Evolutionary conservation across 805 yeast species (phyloP).

Genomic region (Metschnikowia corniflorae): DNA sequence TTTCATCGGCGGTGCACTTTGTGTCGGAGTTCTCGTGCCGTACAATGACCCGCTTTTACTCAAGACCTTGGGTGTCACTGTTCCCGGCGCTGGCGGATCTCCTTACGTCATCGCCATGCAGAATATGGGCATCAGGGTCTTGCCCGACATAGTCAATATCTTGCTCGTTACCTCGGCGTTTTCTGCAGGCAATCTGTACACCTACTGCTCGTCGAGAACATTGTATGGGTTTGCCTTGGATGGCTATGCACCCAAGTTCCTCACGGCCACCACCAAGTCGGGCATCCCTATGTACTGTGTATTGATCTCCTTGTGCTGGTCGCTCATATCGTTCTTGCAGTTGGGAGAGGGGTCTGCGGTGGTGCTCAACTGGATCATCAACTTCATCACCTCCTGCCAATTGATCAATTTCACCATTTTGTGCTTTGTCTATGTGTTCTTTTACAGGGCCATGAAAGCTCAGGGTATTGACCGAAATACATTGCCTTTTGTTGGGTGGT

Average conservation of each 20-base stretch:
- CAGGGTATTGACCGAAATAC: slow-evolving; percentile 18
- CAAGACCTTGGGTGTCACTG: slow-evolving; percentile 52
- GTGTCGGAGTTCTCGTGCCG: slow-evolving; percentile 75
- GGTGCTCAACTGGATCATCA: slow-evolving; percentile 35
- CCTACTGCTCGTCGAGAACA: slow-evolving; percentile 74
- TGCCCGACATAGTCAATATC: slow-evolving; percentile 75
- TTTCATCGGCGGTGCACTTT: slow-evolving; percentile 69
- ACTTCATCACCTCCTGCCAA: slow-evolving; percentile 29
- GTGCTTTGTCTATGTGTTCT: slow-evolving; percentile 20
- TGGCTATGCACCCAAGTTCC: slow-evolving; percentile 72
- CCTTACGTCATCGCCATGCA: slow-evolving; percentile 83
- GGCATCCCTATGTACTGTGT: slow-evolving; percentile 50
- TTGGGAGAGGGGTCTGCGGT: slow-evolving; percentile 29
- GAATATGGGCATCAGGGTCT: slow-evolving; percentile 57
- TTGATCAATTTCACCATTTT: slow-evolving; percentile 27
- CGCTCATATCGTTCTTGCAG: slow-evolving; percentile 63
- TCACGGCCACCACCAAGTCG: slow-evolving; percentile 45
- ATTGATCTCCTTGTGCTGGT: slow-evolving; percentile 45
- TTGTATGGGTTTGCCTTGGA: slow-evolving; percentile 68
- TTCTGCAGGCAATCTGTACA: slow-evolving; percentile 78
- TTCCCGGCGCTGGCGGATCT: slow-evolving; percentile 76
- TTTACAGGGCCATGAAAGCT: slow-evolving; percentile 18
- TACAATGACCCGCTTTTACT: slow-evolving; percentile 58
- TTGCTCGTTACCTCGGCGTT: slow-evolving; percentile 73
- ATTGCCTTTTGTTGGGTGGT: slow-evolving; percentile 20